These are phyloP conservation scores for Phytophthora cajani DNA, from an alignment of 352 stramenopile genomes.

Conservation along the genomic window DNA sequence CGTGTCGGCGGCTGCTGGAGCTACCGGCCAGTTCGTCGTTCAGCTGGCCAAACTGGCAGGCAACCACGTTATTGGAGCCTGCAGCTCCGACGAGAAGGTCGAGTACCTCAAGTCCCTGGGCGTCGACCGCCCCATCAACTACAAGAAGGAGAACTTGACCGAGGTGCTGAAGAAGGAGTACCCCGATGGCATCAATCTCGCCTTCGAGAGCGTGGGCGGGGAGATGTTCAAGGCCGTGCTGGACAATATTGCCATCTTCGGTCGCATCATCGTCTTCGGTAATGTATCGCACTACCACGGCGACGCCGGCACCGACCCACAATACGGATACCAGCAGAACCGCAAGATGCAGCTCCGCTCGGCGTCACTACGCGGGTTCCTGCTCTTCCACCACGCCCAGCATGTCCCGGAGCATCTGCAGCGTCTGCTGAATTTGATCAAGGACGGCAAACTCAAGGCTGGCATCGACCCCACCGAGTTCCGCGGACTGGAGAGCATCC, in stretches of 20 bases:
- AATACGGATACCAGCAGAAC: constrained; percentile 40
- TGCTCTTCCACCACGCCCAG: constrained; percentile 38
- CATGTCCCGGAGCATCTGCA: constrained; percentile 45
- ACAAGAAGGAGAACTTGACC: constrained; percentile 58
- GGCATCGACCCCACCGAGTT: constrained; percentile 57
- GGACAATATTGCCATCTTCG: constrained; percentile 60
- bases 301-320: constrained; percentile 32
- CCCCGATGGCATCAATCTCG: constrained; percentile 45
- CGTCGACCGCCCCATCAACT: constrained; percentile 70
- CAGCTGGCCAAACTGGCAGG: constrained; percentile 77
- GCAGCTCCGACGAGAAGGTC: constrained; percentile 77
- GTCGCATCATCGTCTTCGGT: constrained; percentile 69
- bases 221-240: constrained; percentile 46
- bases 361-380: constrained; percentile 55
- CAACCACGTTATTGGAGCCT: constrained; percentile 64
- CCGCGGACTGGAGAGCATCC: constrained; percentile 56
- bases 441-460: constrained; percentile 58
- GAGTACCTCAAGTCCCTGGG: constrained; percentile 64
- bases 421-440: constrained; percentile 53
- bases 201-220: constrained; percentile 45
- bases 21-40: constrained; percentile 81
- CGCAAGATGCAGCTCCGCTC: constrained; percentile 44
- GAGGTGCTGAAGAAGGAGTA: constrained; percentile 50
- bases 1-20: constrained; percentile 51
- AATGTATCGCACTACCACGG: constrained; percentile 58